Base-by-base conservation (phyloP, 2,329 filamentous ascomycete genomes). In the Pseudogymnoascus sp. region DNA sequence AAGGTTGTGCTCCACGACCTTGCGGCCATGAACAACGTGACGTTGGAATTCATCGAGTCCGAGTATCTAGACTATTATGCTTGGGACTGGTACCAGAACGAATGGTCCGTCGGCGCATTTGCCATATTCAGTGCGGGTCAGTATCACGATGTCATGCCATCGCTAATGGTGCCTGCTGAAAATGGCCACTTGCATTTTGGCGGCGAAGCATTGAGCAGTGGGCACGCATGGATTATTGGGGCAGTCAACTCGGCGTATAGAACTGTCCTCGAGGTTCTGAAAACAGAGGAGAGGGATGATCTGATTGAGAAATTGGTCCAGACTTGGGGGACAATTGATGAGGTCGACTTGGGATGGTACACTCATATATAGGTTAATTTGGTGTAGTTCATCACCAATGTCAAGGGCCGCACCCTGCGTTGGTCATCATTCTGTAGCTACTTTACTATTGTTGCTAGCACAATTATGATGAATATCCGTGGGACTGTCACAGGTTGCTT, bases 181-280 rank as follows among this genome's bases (percentile, higher is more conserved):
- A 65, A 71, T 1, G 68, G 72, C 0, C 71, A 71, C 4, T 68
- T 78, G 1, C 66, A 73, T 17, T 69, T 78, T 8, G 69, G 71
- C 4, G 77, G 77, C 9, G 77, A 78, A 64, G 76, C 76, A 0
- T 61, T 72, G 0, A 75, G 72, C 9, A 67, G 69, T 0, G 72
- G 78, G 19, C 77, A 78, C 28, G 76, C 74, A 0, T 79, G 77
- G 77, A 73, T 78, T 8, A 70, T 72, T 0, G 76, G 77, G 0
- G 69, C 75, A 0, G 64, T 78, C 0, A 74, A 78, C 35, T 76
- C 74, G 21, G 74, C 71, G 2, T 71, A 71, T 23, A 63, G 67
- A 15, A 67, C 63, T 17, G 60, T 69, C 10, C 63, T 64, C 36
- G 61, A 68, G 62, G 61, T 65, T 8, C 63, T 65, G 11, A 50